Percentiles rank a stretch among this genome's conserved stretches.
Evolutionary conservation across 1,284 basidiomycete species (phyloP).

Genomic region (Termitomyces sp.): DNA sequence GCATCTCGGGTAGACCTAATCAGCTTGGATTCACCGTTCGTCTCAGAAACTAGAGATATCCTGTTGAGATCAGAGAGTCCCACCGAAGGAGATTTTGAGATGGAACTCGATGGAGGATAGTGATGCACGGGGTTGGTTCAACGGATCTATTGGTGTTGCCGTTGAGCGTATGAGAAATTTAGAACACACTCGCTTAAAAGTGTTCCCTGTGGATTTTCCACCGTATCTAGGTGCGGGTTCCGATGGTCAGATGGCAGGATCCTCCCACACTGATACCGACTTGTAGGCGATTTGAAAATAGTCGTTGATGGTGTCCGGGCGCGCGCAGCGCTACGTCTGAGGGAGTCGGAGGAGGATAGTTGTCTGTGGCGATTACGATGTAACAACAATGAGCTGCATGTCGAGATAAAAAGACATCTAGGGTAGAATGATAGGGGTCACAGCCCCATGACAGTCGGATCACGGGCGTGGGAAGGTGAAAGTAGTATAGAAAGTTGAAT

Average conservation of each 20-base stretch:
- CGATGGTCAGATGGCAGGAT: slow-evolving; percentile 8
- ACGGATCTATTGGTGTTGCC: slow-evolving; percentile 44
- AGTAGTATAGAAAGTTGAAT: background rate
- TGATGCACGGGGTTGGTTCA: slow-evolving; percentile 63
- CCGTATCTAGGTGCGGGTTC: slow-evolving; percentile 52
- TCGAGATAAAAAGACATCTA: slow-evolving; percentile 34
- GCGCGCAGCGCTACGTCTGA: slow-evolving; percentile 46
- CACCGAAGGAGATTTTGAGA: slow-evolving; percentile 42
- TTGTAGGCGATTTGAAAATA: slow-evolving; percentile 60
- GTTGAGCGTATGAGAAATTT: slow-evolving; percentile 47
- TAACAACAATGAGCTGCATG: slow-evolving; percentile 35
- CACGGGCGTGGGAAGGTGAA: slow-evolving; percentile 7
- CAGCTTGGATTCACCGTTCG: slow-evolving; percentile 62
- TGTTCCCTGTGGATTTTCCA: slow-evolving; percentile 45
- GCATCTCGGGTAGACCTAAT: slow-evolving; percentile 54
- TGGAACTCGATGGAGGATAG: slow-evolving; percentile 51
- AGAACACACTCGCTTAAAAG: slow-evolving; percentile 37
- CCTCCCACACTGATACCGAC: slow-evolving; percentile 8
- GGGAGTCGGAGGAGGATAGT: slow-evolving; percentile 61
- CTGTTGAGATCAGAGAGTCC: slow-evolving; percentile 14
- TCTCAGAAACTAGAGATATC: slow-evolving; percentile 34
- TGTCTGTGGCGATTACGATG: slow-evolving; percentile 70
- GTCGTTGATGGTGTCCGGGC: slow-evolving; percentile 28
- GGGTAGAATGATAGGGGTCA: slow-evolving; percentile 15
- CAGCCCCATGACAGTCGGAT: slow-evolving; percentile 6